Evolutionary conservation across 176 grass and related monocot genomes (phyloP).

Genomic region (Pontederia crassipes): DNA sequence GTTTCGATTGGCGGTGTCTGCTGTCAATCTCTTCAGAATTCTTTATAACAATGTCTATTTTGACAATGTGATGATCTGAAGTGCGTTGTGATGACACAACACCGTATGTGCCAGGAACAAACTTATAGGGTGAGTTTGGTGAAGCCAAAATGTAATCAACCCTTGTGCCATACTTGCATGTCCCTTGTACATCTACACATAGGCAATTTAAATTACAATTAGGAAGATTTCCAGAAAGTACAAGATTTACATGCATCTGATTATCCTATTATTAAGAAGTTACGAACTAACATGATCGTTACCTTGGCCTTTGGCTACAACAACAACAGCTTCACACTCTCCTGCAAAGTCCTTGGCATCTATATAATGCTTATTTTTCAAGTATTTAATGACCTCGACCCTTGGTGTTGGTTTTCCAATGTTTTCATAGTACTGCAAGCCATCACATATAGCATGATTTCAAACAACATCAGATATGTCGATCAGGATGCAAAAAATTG

Average conservation of each 20-base stretch:
- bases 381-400: slow-evolving; percentile 86
- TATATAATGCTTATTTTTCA: slow-evolving; percentile 67
- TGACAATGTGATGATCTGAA: slow-evolving; percentile 12
- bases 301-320: slow-evolving; percentile 97
- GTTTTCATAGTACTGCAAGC: slow-evolving; percentile 74
- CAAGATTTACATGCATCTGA: too few relatives aligned
- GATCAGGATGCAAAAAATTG: neutral
- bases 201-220: too few relatives aligned
- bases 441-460: neutral
- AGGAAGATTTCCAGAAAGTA: too few relatives aligned
- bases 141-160: slow-evolving; percentile 85
- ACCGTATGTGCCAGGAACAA: slow-evolving; percentile 16
- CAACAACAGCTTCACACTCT: slow-evolving; percentile 90
- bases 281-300: neutral
- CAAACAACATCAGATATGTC: neutral
- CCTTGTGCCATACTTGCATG: slow-evolving; percentile 90
- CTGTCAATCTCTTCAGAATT: neutral
- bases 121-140: slow-evolving; percentile 31
- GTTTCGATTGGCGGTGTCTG: too few relatives aligned
- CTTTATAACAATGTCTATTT: neutral
- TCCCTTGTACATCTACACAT: slow-evolving; percentile 81
- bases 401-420: slow-evolving; percentile 94
- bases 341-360: slow-evolving; percentile 91
- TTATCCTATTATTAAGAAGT: too few relatives aligned
- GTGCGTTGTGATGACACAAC: slow-evolving; percentile 15